Evolutionary conservation across 2,329 filamentous ascomycete species (phyloP), one percentile per base, ranked within the genome.

Genomic region (Cercospora canescens): DNA sequence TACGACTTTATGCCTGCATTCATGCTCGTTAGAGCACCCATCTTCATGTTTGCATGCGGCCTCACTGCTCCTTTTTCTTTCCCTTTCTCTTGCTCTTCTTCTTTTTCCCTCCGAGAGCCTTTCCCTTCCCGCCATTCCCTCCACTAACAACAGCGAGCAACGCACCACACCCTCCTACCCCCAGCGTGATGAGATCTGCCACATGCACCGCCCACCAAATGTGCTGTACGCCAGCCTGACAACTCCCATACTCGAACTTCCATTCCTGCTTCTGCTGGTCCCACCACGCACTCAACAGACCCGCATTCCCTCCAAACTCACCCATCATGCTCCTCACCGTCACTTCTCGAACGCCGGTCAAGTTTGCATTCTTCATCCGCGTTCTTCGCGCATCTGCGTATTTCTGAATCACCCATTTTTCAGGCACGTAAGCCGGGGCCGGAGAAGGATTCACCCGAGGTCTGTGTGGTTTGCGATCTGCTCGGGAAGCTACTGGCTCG

Each of bases 301-400:
- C 95, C 0, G 93, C 93, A 76, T 97, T 95, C 21, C 95, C 95
- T n/a, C 88, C 90, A 79, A 91, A 99, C 64, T 92, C 91, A 63
- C 95, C 95, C 95, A 99, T 99, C 93, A 99, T 98, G 78, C 93
- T 97, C 66, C 94, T 89, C 2, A 99, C 91, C 0, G 95, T 99
- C 70, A 98, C 88, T 79, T 99, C 95, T 30, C 94, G 85, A 6
- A 97, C 82, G 0, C 90, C 90, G 0, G 90, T 87, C 41, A 65
- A 35, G 18, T 28, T 59, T 16, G 62, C 35, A 50, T 70, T 60
- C 26, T 35, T 34, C 26, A 54, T 41, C 1, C 52, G 30, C n/a
- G 62, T 39, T 26, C 68, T 68, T 6, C 58, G 59, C 8, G 68
- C 62, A 34, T 70, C 26, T 16, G 48, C 34, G 41, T 68, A 71